Percentiles rank a stretch among this genome's conserved stretches.
These are phyloP conservation scores for Trichocladium uniseriatum DNA, from an alignment of 495 filamentous ascomycete species.

Conservation along the genomic window DNA sequence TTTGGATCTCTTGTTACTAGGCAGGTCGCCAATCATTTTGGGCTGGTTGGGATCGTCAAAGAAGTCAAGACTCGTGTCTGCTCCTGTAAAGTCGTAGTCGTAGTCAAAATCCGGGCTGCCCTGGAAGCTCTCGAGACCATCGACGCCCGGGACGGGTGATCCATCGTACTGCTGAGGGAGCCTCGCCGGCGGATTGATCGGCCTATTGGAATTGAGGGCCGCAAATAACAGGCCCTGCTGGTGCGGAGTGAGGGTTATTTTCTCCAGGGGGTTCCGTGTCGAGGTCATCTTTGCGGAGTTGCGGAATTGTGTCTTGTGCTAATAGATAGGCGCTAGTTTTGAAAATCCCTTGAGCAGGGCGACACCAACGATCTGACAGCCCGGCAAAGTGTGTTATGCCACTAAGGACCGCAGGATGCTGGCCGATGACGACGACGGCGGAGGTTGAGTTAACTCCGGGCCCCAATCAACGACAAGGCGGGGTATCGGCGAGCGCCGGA, in stretches of 20 bases:
- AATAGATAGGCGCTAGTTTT: background rate
- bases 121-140: constrained; percentile 39
- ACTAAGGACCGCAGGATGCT: too few relatives aligned
- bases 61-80: constrained; percentile 46
- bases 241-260: constrained; percentile 60
- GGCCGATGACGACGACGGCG: background rate
- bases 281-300: constrained; percentile 38
- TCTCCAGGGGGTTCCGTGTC: constrained; percentile 31
- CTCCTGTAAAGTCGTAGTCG: constrained; percentile 47
- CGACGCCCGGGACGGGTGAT: constrained; percentile 37
- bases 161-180: constrained; percentile 45
- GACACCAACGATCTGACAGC: too few relatives aligned
- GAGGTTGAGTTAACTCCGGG: too few relatives aligned
- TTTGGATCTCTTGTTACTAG: constrained; percentile 37
- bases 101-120: constrained; percentile 81
- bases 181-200: constrained; percentile 23
- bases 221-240: constrained; percentile 84
- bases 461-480: background rate
- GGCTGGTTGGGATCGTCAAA: constrained; percentile 57
- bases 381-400: too few relatives aligned
- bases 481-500: background rate
- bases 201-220: constrained; percentile 71
- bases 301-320: background rate
- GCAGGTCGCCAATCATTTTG: constrained; percentile 70
- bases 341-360: too few relatives aligned